Evolutionary conservation across 1,284 basidiomycete species (phyloP), one percentile per base, ranked within the genome.

Genomic region (Cutaneotrichosporon sp.): DNA sequence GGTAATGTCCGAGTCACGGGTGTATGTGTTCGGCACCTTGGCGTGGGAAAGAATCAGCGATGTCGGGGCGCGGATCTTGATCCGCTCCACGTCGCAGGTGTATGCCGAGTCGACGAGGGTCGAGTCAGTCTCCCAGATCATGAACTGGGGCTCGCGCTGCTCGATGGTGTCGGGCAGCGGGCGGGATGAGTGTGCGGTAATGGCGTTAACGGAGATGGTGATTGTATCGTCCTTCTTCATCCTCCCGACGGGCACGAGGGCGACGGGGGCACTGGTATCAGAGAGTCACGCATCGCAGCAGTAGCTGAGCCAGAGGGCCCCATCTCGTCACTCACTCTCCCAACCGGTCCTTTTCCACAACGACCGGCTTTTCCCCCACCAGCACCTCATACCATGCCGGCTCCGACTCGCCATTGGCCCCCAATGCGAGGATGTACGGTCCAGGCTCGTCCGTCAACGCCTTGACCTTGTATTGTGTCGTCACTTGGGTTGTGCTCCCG

Each of bases 391-490:
- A 76, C 82, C 84, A 90, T 63, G 85, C 88, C 22, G 87, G 87
- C 61, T 79, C 80, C 52, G 78, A 72, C 52, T 80, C 81, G 52
- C 88, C 86, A 22, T 80, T 77, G 51, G 79, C 78, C 8, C 80
- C 79, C 19, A 94, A 76, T 6, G 86, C 82, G 57, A 93, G 75
- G 41, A 84, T 81, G 69, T 90, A 91, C 33, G 81, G 76, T 34
- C 79, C 79, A 9, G 83, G 80, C 42, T 77, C 79, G 57, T 82
- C 76, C 58, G 82, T 79, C 25, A 86, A 78, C 43, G 87, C 82
- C 72, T 84, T 88, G 68, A 88, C 81, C 17, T 88, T 85, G 75
- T 87, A 94, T 51, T 88, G 88, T 44, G 91, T 93, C 44, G 84
- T 87, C 77, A 90, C 82, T 74, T 86, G 84, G 49, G 89, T 85